Conservation (phyloP, 1,284 basidiomycete genomes). For the Tilletia caries region DNA sequence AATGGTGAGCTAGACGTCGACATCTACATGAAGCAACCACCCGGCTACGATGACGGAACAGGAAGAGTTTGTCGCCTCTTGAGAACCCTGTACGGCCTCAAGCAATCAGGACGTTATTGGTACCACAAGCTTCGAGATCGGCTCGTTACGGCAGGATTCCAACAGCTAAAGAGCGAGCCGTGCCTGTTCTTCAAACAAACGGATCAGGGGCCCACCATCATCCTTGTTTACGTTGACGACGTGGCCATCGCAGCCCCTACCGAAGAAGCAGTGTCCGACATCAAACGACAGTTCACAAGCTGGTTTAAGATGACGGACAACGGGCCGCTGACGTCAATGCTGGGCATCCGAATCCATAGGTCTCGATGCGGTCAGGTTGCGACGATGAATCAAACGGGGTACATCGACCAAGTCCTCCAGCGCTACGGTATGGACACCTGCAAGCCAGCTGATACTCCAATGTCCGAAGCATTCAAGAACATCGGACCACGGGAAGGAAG, state of each 20-base stretch:
- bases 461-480: neutral
- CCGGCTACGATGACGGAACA: neutral
- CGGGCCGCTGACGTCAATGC: neutral
- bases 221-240: neutral
- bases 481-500: neutral
- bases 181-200: neutral
- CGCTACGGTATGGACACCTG: neutral
- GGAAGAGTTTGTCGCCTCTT: neutral
- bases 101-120: neutral
- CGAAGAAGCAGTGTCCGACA: neutral
- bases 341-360: neutral
- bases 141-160: neutral
- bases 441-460: neutral
- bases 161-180: neutral
- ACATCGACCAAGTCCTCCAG: neutral
- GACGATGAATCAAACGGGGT: neutral
- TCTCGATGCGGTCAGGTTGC: neutral
- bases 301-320: conserved; percentile 3
- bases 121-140: neutral
- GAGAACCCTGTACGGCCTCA: neutral
- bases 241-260: neutral
- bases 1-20: neutral
- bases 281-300: neutral
- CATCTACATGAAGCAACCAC: neutral
- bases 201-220: neutral